Base-by-base conservation (phyloP, 139 green algal species). In the Penium margaritaceum region DNA sequence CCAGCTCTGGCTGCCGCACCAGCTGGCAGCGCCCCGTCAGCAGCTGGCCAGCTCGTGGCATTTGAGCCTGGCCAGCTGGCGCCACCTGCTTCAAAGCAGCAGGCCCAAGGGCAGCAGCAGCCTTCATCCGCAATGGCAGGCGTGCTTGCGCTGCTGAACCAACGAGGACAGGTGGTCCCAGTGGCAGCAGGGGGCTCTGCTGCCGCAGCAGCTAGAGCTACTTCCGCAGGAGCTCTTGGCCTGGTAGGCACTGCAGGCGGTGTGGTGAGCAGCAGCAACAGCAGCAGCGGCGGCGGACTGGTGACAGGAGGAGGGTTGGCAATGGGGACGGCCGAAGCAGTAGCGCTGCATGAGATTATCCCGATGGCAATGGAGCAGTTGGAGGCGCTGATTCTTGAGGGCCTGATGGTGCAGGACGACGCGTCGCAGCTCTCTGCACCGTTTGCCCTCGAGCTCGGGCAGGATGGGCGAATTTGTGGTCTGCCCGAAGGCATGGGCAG, bases 291-390 rank as follows among this genome's bases (percentile, higher is more conserved):
- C n/a, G n/a, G n/a, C n/a, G n/a, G n/a, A n/a, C n/a, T n/a, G n/a
- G n/a, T n/a, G n/a, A n/a, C n/a, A 27, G n/a, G 51, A 60, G n/a
- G 51, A 60, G 51, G 51, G 51, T n/a, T 60, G 51, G 51, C 24
- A 60, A 60, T 27, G 51, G 51, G 0, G 51, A 60, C n/a, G 51
- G 51, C 29, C 1, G 63, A 78, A 32, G 74, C 54, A 27, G 73
- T 80, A 2, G n/a, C 24, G 9, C 27, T 80, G 35, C 37, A 80
- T 9, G 73, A 80, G n/a, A 67, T 80, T 7, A 67, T 24, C 9
- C 24, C 73, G 17, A 33, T 80, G 73, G 73, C 73, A 0, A 74
- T 80, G 34, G 27, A 72, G 46, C 27, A 36, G 62, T 68, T 78
- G 5, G 71, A 78, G 32, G 4, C 21, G 35, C 41, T 78, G 35